Conservation (phyloP, 805 yeast species). For the Suhomyces prunicola region DNA sequence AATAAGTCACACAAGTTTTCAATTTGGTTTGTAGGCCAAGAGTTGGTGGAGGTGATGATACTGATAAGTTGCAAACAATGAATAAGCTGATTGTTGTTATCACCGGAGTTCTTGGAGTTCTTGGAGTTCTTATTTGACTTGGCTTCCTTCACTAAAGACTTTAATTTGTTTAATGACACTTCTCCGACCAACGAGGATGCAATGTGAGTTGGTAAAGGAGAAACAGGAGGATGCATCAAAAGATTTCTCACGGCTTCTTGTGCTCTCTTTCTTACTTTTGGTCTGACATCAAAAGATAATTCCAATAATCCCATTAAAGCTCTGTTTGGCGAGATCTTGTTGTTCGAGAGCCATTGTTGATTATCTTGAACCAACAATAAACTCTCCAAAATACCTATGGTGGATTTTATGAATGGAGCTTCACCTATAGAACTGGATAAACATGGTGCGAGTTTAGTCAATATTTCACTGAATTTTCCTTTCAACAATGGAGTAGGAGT, state of each 20-base stretch:
- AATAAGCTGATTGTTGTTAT: conserved; percentile 55
- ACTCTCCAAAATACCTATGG: conserved; percentile 82
- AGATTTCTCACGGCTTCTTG: conserved; percentile 77
- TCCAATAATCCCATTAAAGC: conserved; percentile 77
- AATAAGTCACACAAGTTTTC: conserved; percentile 74
- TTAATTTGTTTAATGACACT: conserved; percentile 56
- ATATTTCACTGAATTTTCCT: conserved; percentile 71
- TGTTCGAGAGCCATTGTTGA: conserved; percentile 64
- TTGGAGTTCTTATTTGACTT: conserved; percentile 30
- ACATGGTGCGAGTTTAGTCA: conserved; percentile 78
- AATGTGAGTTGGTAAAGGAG: conserved; percentile 75
- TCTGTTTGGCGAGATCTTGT: conserved; percentile 70
- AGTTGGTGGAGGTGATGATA: conserved; percentile 63
- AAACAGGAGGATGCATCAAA: conserved; percentile 65
- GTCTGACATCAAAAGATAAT: conserved; percentile 81
- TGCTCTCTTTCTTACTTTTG: conserved; percentile 94
- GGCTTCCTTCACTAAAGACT: conserved; percentile 38
- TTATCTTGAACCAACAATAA: conserved; percentile 77
- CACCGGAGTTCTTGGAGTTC: conserved; percentile 28
- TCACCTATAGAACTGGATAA: conserved; percentile 65
- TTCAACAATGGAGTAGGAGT: conserved; percentile 67
- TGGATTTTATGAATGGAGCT: conserved; percentile 78
- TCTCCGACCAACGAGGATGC: conserved; percentile 72
- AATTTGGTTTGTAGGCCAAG: conserved; percentile 77
- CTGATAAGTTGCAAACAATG: conserved; percentile 77